Base-by-base conservation (phyloP, 768 basidiomycete genomes). In the Boletus tylopilopsis region DNA sequence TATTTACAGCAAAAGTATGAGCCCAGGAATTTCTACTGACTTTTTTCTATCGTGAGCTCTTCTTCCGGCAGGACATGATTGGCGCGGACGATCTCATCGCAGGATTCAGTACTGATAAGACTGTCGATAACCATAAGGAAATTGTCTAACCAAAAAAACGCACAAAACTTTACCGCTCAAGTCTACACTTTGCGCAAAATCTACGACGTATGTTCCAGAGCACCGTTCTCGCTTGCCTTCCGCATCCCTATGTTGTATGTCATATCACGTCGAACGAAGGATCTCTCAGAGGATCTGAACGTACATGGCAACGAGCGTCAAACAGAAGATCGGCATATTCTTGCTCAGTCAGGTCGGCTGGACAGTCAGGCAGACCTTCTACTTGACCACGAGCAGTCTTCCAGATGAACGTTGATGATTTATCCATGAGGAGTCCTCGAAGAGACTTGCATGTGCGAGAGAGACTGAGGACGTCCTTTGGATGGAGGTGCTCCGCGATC, bases 291-390 rank as follows among this genome's bases (percentile, higher is more conserved):
- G 24, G 13, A 12, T 16, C 8, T 10, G 29, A 12, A 22, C 33
- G 5, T 30, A 55, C 54, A 7, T 51, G 50, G 21, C 49, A 79
- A 34, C 42, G 45, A 10, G 54, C n/a, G 24, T 33, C 32, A 16
- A 55, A 78, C 15, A 66, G 62, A 18, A 80, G 68, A 45, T 64
- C 72, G 23, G 73, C 72, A 47, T 71, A 78, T 54, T 73, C 67
- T 3, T 67, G 57, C 62, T 79, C 76, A 13, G 56, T 65, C 47
- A 77, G 58, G 55, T 78, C 76, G 15, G 50, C 38, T 0, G 77
- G 78, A 50, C 72, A 73, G 8, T 57, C 47, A 2, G 77, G 77
- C 29, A 44, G n/a, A 8, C 32, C 32, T 1, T 25, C 3, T 16
- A 25, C 43, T 24, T 44, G 43, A 2, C 10, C 22, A 25, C 33